phyloP scores from a whole-genome alignment of 331 rosid species.

The Quercus tomentella region DNA sequence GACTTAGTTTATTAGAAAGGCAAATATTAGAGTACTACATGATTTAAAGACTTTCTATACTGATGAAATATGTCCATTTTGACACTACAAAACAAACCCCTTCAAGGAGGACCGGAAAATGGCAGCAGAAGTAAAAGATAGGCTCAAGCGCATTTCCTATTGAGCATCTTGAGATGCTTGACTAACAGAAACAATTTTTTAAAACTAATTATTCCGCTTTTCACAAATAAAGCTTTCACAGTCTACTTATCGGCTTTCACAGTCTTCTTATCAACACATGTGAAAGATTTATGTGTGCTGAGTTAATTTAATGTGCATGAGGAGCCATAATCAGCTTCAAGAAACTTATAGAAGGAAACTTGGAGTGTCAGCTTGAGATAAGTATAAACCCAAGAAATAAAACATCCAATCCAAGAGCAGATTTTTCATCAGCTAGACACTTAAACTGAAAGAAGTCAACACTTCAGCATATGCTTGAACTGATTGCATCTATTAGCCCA shows the following conservation, averaged over 20 bases:
- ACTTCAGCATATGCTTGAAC: background rate
- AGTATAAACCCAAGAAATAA: background rate
- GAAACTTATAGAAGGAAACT: background rate
- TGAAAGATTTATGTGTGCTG: background rate
- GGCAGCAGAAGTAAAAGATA: background rate
- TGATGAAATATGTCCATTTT: background rate
- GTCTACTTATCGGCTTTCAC: background rate
- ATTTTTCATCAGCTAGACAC: background rate
- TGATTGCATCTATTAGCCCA: background rate
- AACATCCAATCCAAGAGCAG: background rate
- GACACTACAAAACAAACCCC: background rate
- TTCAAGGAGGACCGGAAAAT: background rate
- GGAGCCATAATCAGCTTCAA: background rate
- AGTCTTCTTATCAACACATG: background rate
- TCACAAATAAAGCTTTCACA: background rate
- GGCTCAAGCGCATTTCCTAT: background rate
- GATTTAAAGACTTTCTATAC: background rate
- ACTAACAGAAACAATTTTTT: background rate
- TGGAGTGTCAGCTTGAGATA: background rate
- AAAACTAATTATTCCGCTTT: background rate
- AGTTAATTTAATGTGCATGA: background rate
- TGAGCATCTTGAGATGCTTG: background rate
- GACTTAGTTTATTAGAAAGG: background rate
- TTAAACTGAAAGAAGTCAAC: background rate
- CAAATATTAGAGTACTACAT: background rate